Conservation (phyloP, 2,329 filamentous ascomycete genomes). For the Penicillium hesseltinei region DNA sequence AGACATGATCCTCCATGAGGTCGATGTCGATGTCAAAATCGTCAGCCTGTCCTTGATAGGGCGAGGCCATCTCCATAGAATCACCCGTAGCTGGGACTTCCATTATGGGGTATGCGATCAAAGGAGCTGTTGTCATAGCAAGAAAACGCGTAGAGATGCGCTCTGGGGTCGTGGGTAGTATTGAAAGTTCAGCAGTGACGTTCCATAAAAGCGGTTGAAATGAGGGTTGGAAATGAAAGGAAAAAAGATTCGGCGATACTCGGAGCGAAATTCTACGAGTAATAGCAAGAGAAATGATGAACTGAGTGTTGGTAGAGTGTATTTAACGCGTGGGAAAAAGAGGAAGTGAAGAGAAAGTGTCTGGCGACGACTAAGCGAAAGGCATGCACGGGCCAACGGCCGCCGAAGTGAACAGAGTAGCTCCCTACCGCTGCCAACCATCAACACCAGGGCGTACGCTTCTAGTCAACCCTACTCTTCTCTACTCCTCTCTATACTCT, state of each 20-base stretch:
- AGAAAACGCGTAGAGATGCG: conserved; percentile 16
- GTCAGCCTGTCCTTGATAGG: conserved; percentile 45
- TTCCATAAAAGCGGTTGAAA: conserved; percentile 5
- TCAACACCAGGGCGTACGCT: conserved; percentile 15
- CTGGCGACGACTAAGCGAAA: conserved; percentile 37
- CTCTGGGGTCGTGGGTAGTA: conserved; percentile 13
- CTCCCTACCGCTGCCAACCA: conserved; percentile 25
- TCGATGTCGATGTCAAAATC: conserved; percentile 62
- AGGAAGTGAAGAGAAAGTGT: conserved; percentile 12
- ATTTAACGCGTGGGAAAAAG: conserved; percentile 5
- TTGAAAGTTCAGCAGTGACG: conserved; percentile 17
- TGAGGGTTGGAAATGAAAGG: neutral
- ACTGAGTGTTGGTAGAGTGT: neutral
- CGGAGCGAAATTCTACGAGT: neutral
- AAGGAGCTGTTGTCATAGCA: conserved; percentile 37
- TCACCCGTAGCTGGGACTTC: conserved; percentile 42
- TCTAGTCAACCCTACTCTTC: conserved; percentile 21
- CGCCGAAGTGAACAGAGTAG: conserved; percentile 43
- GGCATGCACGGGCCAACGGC: conserved; percentile 35
- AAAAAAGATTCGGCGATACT: neutral
- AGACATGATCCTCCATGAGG: conserved; percentile 55
- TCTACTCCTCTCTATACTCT: neutral
- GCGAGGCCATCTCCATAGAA: conserved; percentile 45
- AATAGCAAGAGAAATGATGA: neutral
- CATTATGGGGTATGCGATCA: conserved; percentile 35